Base-by-base conservation (phyloP, 306 rosid genomes). In the Leucaena leucocephala region DNA sequence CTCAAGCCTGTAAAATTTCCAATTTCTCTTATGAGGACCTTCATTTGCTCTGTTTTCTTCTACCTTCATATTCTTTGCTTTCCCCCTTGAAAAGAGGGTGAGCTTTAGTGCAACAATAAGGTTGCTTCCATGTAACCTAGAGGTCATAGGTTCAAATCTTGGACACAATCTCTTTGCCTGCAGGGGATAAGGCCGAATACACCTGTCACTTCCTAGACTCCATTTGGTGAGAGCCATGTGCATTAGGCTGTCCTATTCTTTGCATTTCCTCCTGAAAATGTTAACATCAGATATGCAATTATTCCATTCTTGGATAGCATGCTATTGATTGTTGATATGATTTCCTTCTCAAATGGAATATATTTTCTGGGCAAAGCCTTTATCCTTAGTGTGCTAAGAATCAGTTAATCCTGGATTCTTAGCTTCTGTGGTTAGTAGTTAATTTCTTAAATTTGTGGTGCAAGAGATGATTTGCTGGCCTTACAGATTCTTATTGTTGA, bases 401-500 rank as follows among this genome's bases (percentile, higher is more conserved):
- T 68, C 15, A 17, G 58, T 75, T 8, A 68, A 36, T 73, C 66
- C 27, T 36, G 54, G 21, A 8, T 74, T 8, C 44, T 35, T 75
- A 38, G 10, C 64, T 21, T 67, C 45, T 81, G 45, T 67, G 71
- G 68, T 45, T 81, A 17, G 8, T 58, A 39, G 22, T 61, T 79
- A 35, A 46, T 64, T 27, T 68, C 43, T 40, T 34, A 57, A 39
- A 19, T 62, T 10, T 79, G 45, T 68, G 74, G 71, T 72, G 70
- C 44, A 3, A 58, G 38, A 9, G 46, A 61, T 68, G 58, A 39
- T 74, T 67, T 34, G 69, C 80, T 76, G 64, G 45, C 76, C 77
- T 42, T 50, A 44, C n/a, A 39, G 77, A 84, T 82, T 82, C 78
- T 85, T 44, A 22, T 64, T 59, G 50, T 76, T 83, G 71, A 52